These are phyloP conservation scores for Hyphopichia pseudoburtonii DNA, from an alignment of 1,139 yeast genomes.

Conservation along the genomic window DNA sequence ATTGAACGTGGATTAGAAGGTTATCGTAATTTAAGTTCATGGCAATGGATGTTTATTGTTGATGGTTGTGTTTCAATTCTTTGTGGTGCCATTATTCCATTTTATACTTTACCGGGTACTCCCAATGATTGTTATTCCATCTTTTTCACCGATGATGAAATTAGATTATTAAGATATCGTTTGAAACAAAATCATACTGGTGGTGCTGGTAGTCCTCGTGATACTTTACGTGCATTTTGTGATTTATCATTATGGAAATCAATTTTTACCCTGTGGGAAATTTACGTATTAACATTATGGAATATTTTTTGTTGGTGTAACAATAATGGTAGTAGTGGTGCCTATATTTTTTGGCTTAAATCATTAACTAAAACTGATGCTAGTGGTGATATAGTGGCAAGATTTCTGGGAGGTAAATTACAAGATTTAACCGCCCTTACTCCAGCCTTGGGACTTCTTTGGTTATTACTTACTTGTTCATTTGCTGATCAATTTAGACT, in stretches of 20 bases:
- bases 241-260: slow-evolving; percentile 44
- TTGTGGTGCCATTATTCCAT: slow-evolving; percentile 59
- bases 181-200: slow-evolving; percentile 40
- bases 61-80: slow-evolving; percentile 62
- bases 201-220: slow-evolving; percentile 26
- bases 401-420: slow-evolving; percentile 31
- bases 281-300: slow-evolving; percentile 52
- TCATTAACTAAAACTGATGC: slow-evolving; percentile 23
- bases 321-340: slow-evolving; percentile 43
- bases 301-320: slow-evolving; percentile 66
- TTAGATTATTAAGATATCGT: slow-evolving; percentile 50
- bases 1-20: slow-evolving; percentile 50
- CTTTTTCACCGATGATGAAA: slow-evolving; percentile 53
- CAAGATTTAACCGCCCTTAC: slow-evolving; percentile 46
- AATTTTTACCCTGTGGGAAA: slow-evolving; percentile 55
- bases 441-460: slow-evolving; percentile 43
- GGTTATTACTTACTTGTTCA: slow-evolving; percentile 41
- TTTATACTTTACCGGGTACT: slow-evolving; percentile 60
- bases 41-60: slow-evolving; percentile 76
- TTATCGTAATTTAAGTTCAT: slow-evolving; percentile 51
- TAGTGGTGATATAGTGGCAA: slow-evolving; percentile 19
- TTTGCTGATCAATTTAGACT: slow-evolving; percentile 51
- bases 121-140: slow-evolving; percentile 50
- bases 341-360: slow-evolving; percentile 52
- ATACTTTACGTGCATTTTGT: slow-evolving; percentile 31